These are phyloP conservation scores for Aspergillus sp. DNA, from an alignment of 2,329 filamentous ascomycete genomes.

Conservation along the genomic window DNA sequence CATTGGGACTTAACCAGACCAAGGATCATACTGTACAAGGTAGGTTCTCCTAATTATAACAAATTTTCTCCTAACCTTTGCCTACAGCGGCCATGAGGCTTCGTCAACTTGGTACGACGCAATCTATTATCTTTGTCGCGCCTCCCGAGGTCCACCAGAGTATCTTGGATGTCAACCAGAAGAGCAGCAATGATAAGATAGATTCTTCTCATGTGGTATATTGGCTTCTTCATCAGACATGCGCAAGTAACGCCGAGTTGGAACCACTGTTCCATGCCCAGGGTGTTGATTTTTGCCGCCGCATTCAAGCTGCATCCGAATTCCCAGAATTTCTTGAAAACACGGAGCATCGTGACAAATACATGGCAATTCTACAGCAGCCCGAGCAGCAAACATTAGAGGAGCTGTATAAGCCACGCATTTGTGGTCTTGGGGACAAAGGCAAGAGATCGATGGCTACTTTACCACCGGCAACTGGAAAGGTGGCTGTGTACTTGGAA, in stretches of 20 bases:
- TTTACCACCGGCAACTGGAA: slow-evolving; percentile 1
- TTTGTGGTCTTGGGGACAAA: neutral
- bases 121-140: slow-evolving; percentile 57
- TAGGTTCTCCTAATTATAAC: slow-evolving; percentile 22
- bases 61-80: too few species aligned
- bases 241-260: slow-evolving; percentile 59
- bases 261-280: slow-evolving; percentile 62
- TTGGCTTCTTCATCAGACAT: slow-evolving; percentile 68
- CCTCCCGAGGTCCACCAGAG: slow-evolving; percentile 64
- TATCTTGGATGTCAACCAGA: slow-evolving; percentile 53
- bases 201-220: slow-evolving; percentile 56
- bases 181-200: slow-evolving; percentile 34
- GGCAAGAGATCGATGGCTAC: neutral
- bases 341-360: slow-evolving; percentile 37
- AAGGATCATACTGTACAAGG: slow-evolving; percentile 66
- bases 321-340: slow-evolving; percentile 47
- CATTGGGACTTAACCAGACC: slow-evolving; percentile 57
- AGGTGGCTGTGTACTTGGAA: slow-evolving; percentile 34
- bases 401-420: slow-evolving; percentile 56
- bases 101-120: slow-evolving; percentile 58
- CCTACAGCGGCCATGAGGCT: slow-evolving; percentile 64
- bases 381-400: slow-evolving; percentile 60
- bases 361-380: slow-evolving; percentile 51
- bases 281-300: slow-evolving; percentile 61
- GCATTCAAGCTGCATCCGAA: slow-evolving; percentile 52